These are phyloP conservation scores for Phytophthora europaea DNA, from an alignment of 352 stramenopile species.

Conservation along the genomic window DNA sequence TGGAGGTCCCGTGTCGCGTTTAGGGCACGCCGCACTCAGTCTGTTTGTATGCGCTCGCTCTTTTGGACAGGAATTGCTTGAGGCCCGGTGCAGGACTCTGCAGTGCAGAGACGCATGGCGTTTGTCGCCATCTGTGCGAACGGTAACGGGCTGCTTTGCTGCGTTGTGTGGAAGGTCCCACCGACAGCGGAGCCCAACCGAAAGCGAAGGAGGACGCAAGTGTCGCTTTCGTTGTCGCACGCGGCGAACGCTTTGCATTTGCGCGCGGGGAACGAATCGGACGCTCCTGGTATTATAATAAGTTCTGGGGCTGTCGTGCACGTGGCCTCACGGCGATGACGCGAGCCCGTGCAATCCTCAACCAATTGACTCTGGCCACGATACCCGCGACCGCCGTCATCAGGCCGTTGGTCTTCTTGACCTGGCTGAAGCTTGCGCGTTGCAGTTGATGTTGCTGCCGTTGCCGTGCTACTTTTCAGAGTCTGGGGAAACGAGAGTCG, in stretches of 20 bases:
- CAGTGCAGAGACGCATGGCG: conserved; percentile 3
- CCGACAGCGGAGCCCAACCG: neutral
- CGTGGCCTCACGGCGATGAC: neutral
- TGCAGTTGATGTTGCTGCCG: conserved; percentile 5
- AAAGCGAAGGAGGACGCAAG: neutral
- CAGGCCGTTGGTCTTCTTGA: conserved; percentile 5
- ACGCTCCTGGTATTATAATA: neutral
- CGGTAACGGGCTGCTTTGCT: conserved; percentile 31
- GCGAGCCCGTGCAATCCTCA: neutral
- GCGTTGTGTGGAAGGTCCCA: conserved; percentile 25
- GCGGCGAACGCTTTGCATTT: neutral
- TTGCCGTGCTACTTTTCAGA: neutral
- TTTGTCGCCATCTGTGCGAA: conserved; percentile 30
- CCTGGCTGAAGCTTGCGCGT: neutral
- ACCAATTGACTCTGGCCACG: neutral
- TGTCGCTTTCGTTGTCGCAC: conserved; percentile 1
- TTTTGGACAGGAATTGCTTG: conserved; percentile 11
- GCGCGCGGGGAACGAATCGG: neutral
- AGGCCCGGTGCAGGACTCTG: neutral
- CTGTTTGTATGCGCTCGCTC: conserved; percentile 23
- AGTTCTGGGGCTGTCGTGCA: neutral
- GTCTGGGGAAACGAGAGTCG: conserved; percentile 22
- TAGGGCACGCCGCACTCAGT: conserved; percentile 25
- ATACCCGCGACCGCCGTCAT: conserved; percentile 18
- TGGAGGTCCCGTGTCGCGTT: conserved; percentile 13